A percentile compares a stretch with the other conserved stretches of the same genome.
Conservation (phyloP, 371 early-diverging fungal genomes). For the Funneliformis caledonium region DNA sequence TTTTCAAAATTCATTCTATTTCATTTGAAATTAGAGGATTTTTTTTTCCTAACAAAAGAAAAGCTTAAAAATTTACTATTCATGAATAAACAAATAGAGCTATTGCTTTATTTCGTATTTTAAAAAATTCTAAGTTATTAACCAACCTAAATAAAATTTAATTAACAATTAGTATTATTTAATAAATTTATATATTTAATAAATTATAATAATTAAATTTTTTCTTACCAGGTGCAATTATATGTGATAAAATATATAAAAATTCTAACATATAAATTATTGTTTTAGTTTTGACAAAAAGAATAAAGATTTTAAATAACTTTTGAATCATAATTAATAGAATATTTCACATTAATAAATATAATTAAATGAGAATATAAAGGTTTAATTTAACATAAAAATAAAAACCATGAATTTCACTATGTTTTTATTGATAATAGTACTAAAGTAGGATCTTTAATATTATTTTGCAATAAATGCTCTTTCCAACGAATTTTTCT, state of each 20-base stretch:
- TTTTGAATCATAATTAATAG: neutral
- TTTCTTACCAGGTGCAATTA: too few species aligned
- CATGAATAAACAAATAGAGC: neutral
- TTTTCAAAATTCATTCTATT: neutral
- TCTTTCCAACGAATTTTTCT: neutral
- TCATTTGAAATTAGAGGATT: neutral
- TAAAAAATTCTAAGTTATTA: neutral
- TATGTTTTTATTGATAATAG: too few species aligned
- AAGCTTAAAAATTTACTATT: neutral
- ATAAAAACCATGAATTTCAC: too few species aligned
- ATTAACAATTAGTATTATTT: too few species aligned
- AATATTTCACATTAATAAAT: neutral
- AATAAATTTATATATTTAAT: too few species aligned
- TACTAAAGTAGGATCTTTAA: neutral
- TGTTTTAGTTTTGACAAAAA: neutral
- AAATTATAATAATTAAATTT: too few species aligned
- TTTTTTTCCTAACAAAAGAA: neutral
- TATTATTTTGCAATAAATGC: neutral
- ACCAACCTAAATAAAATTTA: neutral
- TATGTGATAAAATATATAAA: too few species aligned
- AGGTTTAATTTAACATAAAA: neutral
- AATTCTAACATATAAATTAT: too few species aligned
- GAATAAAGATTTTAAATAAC: neutral
- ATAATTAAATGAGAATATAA: neutral
- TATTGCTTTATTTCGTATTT: neutral